These are phyloP conservation scores for Chloris gayana DNA, from an alignment of 176 grass and related monocot species.

Conservation along the genomic window DNA sequence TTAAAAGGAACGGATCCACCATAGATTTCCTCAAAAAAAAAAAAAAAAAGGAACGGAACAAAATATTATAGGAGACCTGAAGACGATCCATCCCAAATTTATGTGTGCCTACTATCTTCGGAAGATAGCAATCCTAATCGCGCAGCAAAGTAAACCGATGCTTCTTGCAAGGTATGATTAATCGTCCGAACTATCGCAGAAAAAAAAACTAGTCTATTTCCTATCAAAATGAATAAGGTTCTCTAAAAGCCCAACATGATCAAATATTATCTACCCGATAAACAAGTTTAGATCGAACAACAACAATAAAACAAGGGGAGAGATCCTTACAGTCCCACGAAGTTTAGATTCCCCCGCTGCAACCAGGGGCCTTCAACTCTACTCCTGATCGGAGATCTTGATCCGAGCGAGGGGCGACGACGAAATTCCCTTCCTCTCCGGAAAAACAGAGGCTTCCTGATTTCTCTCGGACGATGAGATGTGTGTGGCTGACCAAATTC, in stretches of 20 bases:
- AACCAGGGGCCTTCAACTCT: conserved; percentile 3
- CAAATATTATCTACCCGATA: neutral
- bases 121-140: neutral
- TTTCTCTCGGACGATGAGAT: conserved; percentile 1
- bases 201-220: neutral
- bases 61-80: neutral
- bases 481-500: neutral
- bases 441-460: neutral
- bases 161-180: neutral
- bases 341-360: neutral
- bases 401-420: neutral
- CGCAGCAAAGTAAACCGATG: neutral
- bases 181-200: neutral
- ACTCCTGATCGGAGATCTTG: neutral
- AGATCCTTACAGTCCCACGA: conserved; percentile 43
- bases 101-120: neutral
- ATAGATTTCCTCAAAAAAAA: too few species aligned
- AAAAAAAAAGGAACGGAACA: neutral
- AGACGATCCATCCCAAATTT: neutral
- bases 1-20: too few species aligned
- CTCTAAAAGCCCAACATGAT: neutral
- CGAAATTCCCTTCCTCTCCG: neutral
- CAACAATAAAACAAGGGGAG: neutral
- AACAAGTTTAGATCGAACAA: neutral
- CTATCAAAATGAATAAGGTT: neutral